Percentiles rank a stretch among this genome's conserved stretches.
phyloP scores from a whole-genome alignment of 169 alveolate species.

The Cryptosporidium viatorum region DNA sequence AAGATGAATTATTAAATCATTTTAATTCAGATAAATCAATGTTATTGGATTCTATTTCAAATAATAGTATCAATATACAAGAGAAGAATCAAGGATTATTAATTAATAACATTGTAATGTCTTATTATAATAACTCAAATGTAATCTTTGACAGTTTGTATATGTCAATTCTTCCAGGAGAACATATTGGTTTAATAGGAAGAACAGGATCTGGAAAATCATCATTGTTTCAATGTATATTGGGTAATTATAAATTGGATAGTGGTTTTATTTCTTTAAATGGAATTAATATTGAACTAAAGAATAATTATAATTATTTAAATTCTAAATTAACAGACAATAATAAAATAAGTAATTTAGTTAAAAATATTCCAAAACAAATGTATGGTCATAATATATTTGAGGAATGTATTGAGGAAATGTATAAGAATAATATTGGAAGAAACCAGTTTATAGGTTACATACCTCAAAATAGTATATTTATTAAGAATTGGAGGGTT shows the following conservation, averaged over 20 bases:
- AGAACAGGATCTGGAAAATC: slow-evolving; percentile 76
- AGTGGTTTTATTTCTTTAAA: slow-evolving; percentile 41
- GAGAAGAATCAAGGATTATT: neutral
- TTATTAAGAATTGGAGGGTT: slow-evolving; percentile 59
- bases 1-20: neutral
- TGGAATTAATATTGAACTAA: slow-evolving; percentile 10
- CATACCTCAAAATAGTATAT: slow-evolving; percentile 55
- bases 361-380: neutral
- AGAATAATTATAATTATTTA: neutral
- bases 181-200: slow-evolving; percentile 64
- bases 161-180: slow-evolving; percentile 19
- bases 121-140: slow-evolving; percentile 31
- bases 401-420: neutral
- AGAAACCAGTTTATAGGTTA: slow-evolving; percentile 33
- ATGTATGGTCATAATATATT: slow-evolving; percentile 14
- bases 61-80: neutral
- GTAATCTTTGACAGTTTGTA: neutral
- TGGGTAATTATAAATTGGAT: slow-evolving; percentile 61
- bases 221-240: slow-evolving; percentile 61
- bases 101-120: slow-evolving; percentile 36
- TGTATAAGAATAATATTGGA: neutral
- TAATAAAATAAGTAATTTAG: neutral
- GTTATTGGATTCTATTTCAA: neutral
- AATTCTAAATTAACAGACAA: neutral
- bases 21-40: neutral